Evolutionary conservation across 768 basidiomycete genomes (phyloP), one percentile per base, ranked within the genome.

Genomic region (Mycena albidolilacea): DNA sequence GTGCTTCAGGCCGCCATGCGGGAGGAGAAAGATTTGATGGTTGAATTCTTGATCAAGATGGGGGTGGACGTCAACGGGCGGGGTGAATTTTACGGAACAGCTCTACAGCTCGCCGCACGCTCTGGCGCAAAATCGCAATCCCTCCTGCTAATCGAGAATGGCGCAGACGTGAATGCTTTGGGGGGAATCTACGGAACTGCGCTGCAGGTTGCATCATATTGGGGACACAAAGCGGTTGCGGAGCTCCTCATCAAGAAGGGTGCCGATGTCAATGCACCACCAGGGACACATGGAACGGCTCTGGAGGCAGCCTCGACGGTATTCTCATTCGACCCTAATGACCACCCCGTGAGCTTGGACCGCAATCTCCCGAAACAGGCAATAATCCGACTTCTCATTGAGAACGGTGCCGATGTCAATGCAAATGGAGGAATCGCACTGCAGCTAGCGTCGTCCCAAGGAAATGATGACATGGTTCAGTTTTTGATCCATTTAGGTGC

Each of bases 201-300:
- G 11, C n/a, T 59, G 38, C 58, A n/a, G 38, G 10, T 0, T 10
- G 58, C 58, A 59, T 59, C 58, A 35, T 21, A 39, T 39, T 59
- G 15, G 15, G 37, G 38, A 38, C 58, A 59, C 58, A 12, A 14
- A 17, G 2, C 58, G 11, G 38, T 59, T 39, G 58, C 19, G 0
- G 58, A 59, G 58, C 58, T 59, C 11, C 38, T 59, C 58, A 41
- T 59, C 38, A 41, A 59, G 38, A 59, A 59, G 3, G 58, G 58
- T n/a, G 58, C 38, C 38, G 23, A 59, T 59, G 58, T 59, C 58
- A 59, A 59, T 59, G 58, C 58, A 39, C 6, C 3, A 3, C 38
- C 58, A 59, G 58, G 38, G 19, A 19, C 37, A 59, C 58, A 41
- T 59, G 58, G 38, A 59, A 59, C 58, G 5, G 58, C 58, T 39